Evolutionary conservation across 2,329 filamentous ascomycete species (phyloP), one percentile per base, ranked within the genome.

Genomic region (Colletotrichum magnum): DNA sequence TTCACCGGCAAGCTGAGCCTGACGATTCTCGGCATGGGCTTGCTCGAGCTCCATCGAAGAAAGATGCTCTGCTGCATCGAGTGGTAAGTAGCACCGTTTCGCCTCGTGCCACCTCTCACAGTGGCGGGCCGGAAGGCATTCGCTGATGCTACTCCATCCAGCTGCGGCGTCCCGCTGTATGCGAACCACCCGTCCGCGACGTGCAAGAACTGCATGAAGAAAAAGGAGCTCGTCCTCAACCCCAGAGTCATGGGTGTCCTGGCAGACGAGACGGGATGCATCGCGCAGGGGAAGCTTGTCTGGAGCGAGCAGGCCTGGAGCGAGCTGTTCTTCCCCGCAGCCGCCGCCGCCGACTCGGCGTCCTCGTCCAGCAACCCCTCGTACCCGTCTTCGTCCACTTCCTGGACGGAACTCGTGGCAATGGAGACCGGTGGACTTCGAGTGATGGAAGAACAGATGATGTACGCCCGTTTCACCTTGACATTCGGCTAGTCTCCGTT

Each of bases 181-280:
- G 81, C 85, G n/a, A 89, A 89, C 68, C 79, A 79, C 2, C 71
- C 79, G 2, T 72, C 67, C 0, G 79, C 75, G 1, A 75, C 72
- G 12, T 86, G 84, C 68, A 79, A 76, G 24, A 79, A 81, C 69
- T 86, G 84, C 69, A 65, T 72, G 13, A 73, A 60, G 10, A 53
- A 70, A 3, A 70, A 74, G 3, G 54, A 70, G 0, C 77, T 85
- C 12, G 70, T 72, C 7, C 74, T 83, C 3, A 86, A 85, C 70
- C 79, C 83, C 4, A 77, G 77, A 10, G 75, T 83, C 39, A 74
- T 86, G 28, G 81, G 82, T 9, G 75, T 74, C 0, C 72, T 85
- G 2, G 58, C 81, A 7, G 84, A 91, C 68, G 89, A 91, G 75
- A 90, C 88, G 0, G 88, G 86, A 5, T 81, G 80, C 41, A 81